Evolutionary conservation across 345 rosid species (phyloP).

Genomic region (Eucalyptus erythrocorys): DNA sequence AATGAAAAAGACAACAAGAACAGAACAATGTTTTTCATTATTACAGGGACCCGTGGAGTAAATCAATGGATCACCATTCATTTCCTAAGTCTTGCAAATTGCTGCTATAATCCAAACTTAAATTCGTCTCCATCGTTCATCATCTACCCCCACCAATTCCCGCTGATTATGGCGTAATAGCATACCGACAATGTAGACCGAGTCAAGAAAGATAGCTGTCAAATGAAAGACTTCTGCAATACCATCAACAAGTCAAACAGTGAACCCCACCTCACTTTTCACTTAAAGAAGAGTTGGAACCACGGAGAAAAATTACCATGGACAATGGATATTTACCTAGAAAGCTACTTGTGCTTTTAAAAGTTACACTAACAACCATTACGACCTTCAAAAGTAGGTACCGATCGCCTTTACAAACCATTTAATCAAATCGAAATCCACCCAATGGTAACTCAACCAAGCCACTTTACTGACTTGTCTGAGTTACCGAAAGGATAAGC

Average conservation of each 20-base stretch:
- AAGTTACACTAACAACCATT: background rate
- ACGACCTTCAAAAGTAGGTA: background rate
- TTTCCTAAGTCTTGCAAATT: background rate
- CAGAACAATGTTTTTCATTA: background rate
- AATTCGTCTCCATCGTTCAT: background rate
- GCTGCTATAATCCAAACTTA: background rate
- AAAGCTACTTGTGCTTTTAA: background rate
- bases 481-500: background rate
- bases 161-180: background rate
- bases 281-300: background rate
- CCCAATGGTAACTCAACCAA: background rate
- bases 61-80: background rate
- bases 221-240: background rate
- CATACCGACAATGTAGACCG: background rate
- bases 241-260: background rate
- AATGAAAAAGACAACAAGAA: background rate
- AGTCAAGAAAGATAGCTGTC: background rate
- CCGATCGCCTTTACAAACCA: background rate
- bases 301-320: background rate
- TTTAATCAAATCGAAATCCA: background rate
- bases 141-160: background rate
- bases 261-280: background rate
- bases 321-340: background rate
- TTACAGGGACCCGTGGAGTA: background rate
- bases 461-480: background rate